Conservation (phyloP, 2,329 filamentous ascomycete genomes). For the Sarocladium oryzae region DNA sequence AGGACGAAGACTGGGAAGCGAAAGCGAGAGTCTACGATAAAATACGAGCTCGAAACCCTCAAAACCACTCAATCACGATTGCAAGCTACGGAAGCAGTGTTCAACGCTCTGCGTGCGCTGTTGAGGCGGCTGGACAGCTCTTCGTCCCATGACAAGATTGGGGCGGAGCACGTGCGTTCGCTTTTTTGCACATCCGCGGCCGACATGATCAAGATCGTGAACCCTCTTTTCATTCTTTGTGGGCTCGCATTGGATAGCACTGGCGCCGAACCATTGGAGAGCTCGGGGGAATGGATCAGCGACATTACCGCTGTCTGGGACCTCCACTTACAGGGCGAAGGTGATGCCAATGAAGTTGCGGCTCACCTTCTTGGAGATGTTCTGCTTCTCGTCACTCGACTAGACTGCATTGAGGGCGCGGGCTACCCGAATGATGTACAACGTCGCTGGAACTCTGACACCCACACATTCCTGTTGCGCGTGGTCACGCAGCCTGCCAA, state of each 20-base stretch:
- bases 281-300: constrained; percentile 40
- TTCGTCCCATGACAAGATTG: constrained; percentile 40
- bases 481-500: constrained; percentile 47
- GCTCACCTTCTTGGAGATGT: constrained; percentile 32
- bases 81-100: constrained; percentile 39
- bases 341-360: constrained; percentile 43
- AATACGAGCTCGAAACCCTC: constrained; percentile 34
- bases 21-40: constrained; percentile 34
- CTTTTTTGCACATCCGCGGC: constrained; percentile 44
- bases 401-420: not conserved
- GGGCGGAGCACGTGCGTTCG: constrained; percentile 51
- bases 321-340: constrained; percentile 43
- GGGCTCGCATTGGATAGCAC: constrained; percentile 27
- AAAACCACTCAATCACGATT: constrained; percentile 35
- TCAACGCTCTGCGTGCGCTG: constrained; percentile 39
- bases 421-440: too few relatives aligned
- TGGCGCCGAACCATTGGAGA: constrained; percentile 26
- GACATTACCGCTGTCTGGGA: constrained; percentile 44
- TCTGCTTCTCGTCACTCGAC: not conserved
- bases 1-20: constrained; percentile 29
- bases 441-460: constrained; percentile 36
- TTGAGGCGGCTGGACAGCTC: constrained; percentile 36
- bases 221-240: constrained; percentile 40
- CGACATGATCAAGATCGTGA: constrained; percentile 40
- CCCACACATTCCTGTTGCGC: constrained; percentile 42